Conservation (phyloP, 129 eudicot species). For the Saussurea involucrata region DNA sequence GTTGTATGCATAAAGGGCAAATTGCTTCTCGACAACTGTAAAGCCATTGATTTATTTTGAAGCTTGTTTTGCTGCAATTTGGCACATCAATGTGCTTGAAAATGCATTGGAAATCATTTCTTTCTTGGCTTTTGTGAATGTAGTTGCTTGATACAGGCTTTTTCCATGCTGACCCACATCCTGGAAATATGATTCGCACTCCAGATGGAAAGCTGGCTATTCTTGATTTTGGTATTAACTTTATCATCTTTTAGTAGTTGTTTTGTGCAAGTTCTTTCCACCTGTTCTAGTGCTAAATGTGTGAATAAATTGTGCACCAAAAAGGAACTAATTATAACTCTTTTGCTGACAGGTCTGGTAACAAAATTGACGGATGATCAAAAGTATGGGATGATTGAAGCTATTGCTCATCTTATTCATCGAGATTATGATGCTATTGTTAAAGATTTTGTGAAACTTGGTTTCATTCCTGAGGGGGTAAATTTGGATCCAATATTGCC, state of each 20-base stretch:
- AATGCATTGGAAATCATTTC: conserved; percentile 10
- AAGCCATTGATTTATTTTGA: not conserved
- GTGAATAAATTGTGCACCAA: not conserved
- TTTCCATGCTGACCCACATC: conserved; percentile 99
- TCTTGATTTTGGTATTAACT: conserved; percentile 87
- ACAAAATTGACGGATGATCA: conserved; percentile 96
- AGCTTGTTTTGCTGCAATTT: not conserved
- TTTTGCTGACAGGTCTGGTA: conserved; percentile 64
- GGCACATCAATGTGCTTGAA: not conserved
- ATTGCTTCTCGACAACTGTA: not conserved
- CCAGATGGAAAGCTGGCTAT: conserved; percentile 99
- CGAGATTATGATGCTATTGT: conserved; percentile 96
- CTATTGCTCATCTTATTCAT: conserved; percentile 97
- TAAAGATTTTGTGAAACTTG: conserved; percentile 96
- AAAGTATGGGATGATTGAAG: conserved; percentile 99
- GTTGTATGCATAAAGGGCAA: not conserved
- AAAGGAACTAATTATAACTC: not conserved
- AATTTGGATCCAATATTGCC: conserved; percentile 95
- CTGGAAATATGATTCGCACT: conserved; percentile 96
- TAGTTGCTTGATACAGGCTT: conserved; percentile 99
- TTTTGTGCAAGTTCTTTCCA: not conserved
- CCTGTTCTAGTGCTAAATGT: not conserved
- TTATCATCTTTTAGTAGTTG: not conserved
- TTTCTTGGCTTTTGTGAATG: conserved; percentile 23
- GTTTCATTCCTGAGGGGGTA: conserved; percentile 89